A percentile compares a stretch with the other conserved stretches of the same genome.
Conservation (phyloP, 176 grass and related monocot species). For the Urochloa ruziziensis region DNA sequence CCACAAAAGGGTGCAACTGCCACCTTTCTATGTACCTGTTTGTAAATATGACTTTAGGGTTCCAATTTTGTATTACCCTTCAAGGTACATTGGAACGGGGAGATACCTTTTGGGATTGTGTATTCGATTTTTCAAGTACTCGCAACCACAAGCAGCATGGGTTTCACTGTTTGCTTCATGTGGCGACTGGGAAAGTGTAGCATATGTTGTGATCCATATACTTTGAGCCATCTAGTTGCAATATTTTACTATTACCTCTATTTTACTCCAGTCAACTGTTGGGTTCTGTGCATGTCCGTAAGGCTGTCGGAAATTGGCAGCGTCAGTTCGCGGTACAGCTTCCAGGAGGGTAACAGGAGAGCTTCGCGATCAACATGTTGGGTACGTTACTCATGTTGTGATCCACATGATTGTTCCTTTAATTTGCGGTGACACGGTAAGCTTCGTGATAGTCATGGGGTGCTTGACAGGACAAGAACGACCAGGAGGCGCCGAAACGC, state of each 20-base stretch:
- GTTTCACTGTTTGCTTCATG: neutral
- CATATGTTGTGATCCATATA: neutral
- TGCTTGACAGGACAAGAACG: neutral
- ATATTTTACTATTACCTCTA: neutral
- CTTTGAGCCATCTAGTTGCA: neutral
- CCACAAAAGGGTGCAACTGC: neutral
- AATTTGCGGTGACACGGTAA: neutral
- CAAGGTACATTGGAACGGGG: neutral
- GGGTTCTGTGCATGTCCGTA: too few relatives aligned
- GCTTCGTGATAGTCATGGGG: neutral
- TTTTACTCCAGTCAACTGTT: neutral
- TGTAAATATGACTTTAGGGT: constrained; percentile 23
- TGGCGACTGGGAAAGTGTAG: neutral
- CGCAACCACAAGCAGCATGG: neutral
- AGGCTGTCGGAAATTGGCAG: neutral
- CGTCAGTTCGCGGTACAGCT: neutral
- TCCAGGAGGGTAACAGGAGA: neutral
- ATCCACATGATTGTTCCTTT: too few relatives aligned
- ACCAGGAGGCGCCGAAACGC: too few relatives aligned
- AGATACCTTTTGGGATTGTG: neutral
- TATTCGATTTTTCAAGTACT: neutral
- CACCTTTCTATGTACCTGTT: neutral
- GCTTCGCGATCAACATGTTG: too few relatives aligned
- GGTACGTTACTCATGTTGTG: too few relatives aligned
- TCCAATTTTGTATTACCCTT: neutral